Evolutionary conservation across 768 basidiomycete genomes (phyloP).

Genomic region (Lactifluus hygrophoroides): DNA sequence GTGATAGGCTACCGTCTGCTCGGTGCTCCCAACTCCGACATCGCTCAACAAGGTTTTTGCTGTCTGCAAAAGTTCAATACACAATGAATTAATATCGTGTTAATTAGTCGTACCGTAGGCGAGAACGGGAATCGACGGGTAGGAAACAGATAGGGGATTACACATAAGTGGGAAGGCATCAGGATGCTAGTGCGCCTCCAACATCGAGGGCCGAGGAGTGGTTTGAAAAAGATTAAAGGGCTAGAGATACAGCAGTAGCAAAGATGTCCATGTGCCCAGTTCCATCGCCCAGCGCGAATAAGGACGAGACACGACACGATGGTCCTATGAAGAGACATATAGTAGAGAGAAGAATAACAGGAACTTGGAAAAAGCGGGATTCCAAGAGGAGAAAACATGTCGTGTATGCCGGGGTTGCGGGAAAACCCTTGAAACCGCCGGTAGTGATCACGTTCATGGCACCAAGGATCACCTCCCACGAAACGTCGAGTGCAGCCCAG

Average conservation of each 20-base stretch:
- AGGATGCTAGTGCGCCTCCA: constrained; percentile 1
- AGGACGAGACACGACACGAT: constrained; percentile 13
- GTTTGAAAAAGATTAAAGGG: not conserved
- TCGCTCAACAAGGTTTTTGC: not conserved
- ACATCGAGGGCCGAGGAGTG: not conserved
- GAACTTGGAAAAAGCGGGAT: not conserved
- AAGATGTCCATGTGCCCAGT: constrained; percentile 10
- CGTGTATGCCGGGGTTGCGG: not conserved
- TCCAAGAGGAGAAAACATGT: not conserved
- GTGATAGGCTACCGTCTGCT: too few relatives aligned
- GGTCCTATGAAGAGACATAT: constrained; percentile 1
- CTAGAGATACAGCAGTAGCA: constrained; percentile 17
- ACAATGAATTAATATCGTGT: constrained; percentile 14
- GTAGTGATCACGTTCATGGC: constrained; percentile 37
- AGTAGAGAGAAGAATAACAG: not conserved
- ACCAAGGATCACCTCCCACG: constrained; percentile 59
- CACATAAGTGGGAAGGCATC: not conserved
- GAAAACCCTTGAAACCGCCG: constrained; percentile 3
- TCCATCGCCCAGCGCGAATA: constrained; percentile 12
- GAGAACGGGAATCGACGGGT: not conserved
- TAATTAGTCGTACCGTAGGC: not conserved
- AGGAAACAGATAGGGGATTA: not conserved
- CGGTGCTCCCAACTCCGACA: not conserved
- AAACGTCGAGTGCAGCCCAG: constrained; percentile 58
- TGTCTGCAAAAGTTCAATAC: constrained; percentile 10